Conservation (phyloP, 1,284 basidiomycete genomes). For the Spongiforma sp. region DNA sequence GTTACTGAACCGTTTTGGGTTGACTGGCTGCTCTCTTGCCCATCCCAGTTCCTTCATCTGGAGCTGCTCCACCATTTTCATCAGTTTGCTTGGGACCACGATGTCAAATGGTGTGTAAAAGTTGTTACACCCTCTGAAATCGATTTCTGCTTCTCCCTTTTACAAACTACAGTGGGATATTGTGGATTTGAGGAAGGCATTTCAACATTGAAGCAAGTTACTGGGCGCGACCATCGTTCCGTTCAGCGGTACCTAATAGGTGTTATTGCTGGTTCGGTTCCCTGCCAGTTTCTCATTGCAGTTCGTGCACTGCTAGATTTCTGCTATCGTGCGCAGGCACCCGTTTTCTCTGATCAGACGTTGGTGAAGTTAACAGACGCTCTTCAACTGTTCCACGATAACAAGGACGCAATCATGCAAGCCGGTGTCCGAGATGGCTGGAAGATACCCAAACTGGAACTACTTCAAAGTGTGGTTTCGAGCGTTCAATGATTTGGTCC, state of each 20-base stretch:
- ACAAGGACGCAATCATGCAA: not conserved
- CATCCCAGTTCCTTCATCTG: not conserved
- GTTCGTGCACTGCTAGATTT: not conserved
- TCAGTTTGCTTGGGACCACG: conserved; percentile 1
- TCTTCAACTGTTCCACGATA: not conserved
- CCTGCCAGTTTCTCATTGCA: not conserved
- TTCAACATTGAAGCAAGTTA: conserved; percentile 14
- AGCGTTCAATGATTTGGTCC: not conserved
- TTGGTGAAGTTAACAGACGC: not conserved
- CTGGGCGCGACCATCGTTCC: conserved; percentile 2
- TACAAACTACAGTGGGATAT: conserved; percentile 1
- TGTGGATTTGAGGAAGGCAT: conserved; percentile 6
- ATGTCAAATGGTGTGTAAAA: not conserved
- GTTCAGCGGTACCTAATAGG: not conserved
- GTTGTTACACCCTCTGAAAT: not conserved
- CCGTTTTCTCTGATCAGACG: not conserved
- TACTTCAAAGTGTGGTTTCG: not conserved
- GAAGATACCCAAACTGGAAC: conserved; percentile 1
- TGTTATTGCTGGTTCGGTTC: not conserved
- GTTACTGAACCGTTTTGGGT: not conserved
- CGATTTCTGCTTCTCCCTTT: not conserved
- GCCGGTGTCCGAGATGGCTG: not conserved
- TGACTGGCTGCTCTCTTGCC: not conserved
- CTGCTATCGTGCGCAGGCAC: not conserved
- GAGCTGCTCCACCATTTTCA: not conserved